phyloP scores from a whole-genome alignment of 2,329 filamentous ascomycete genomes.

The Microdochium bolleyi region DNA sequence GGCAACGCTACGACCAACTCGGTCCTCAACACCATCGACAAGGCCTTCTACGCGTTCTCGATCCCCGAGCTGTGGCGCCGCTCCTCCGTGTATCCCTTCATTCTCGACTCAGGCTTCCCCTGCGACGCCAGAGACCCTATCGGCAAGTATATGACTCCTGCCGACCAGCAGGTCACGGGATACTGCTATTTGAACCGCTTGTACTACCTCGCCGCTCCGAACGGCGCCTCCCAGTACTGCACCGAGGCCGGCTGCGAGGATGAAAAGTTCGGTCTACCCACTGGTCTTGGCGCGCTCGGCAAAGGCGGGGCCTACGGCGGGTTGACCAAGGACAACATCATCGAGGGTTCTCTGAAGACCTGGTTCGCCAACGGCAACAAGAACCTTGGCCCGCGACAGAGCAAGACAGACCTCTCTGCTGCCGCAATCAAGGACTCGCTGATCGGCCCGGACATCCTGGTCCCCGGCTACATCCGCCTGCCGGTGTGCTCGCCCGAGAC shows the following conservation, averaged over 20 bases:
- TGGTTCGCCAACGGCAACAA: conserved; percentile 19
- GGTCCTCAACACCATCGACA: conserved; percentile 8
- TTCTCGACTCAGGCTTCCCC: conserved; percentile 21
- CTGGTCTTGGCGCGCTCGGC: conserved; percentile 17
- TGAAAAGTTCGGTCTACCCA: conserved; percentile 15
- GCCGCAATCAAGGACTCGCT: conserved; percentile 12
- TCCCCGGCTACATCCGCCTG: conserved; percentile 24
- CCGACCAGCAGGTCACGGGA: conserved; percentile 11
- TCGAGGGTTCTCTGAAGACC: conserved; percentile 17
- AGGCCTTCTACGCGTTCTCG: conserved; percentile 19
- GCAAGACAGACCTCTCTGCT: conserved; percentile 13
- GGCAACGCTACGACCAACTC: background rate
- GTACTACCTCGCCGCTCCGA: conserved; percentile 21
- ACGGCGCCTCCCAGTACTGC: conserved; percentile 12
- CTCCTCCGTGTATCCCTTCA: conserved; percentile 17
- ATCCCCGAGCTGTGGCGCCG: conserved; percentile 22
- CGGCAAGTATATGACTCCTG: conserved; percentile 12
- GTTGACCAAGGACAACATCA: conserved; percentile 15
- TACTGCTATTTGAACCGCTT: conserved; percentile 16
- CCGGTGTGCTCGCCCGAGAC: conserved; percentile 26
- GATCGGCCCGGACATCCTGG: conserved; percentile 18
- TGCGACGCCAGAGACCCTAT: conserved; percentile 14
- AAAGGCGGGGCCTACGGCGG: conserved; percentile 11
- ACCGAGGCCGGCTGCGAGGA: conserved; percentile 3
- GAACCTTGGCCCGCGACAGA: conserved; percentile 14